phyloP scores from a whole-genome alignment of 1,284 basidiomycete species.

The Inonotus hispidus region DNA sequence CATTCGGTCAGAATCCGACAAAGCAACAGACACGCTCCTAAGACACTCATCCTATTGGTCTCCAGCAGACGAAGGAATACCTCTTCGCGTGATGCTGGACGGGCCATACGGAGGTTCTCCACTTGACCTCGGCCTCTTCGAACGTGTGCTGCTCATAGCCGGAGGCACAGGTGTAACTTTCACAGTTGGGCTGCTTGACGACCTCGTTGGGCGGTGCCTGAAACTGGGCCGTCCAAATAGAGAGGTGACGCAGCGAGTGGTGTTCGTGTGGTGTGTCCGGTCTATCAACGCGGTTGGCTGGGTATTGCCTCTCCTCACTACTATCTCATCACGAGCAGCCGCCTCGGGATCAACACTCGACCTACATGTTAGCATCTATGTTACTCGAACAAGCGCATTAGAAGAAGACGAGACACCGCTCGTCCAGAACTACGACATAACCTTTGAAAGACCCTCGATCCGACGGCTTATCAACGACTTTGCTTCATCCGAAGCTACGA shows the following conservation, averaged over 20 bases:
- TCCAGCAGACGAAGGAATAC: slow-evolving; percentile 21
- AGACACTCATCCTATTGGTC: background rate
- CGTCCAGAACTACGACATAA: slow-evolving; percentile 58
- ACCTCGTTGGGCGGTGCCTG: slow-evolving; percentile 52
- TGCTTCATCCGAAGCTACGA: slow-evolving; percentile 22
- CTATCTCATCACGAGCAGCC: slow-evolving; percentile 44
- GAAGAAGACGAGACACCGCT: slow-evolving; percentile 46
- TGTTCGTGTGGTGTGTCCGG: slow-evolving; percentile 61
- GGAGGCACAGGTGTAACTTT: slow-evolving; percentile 69
- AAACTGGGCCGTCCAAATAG: slow-evolving; percentile 34
- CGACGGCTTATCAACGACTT: slow-evolving; percentile 40
- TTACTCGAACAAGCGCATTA: slow-evolving; percentile 66
- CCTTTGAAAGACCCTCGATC: slow-evolving; percentile 43
- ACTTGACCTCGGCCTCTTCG: slow-evolving; percentile 48
- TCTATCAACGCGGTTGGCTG: slow-evolving; percentile 45
- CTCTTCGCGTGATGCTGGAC: slow-evolving; percentile 52
- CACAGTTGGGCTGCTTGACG: slow-evolving; percentile 58
- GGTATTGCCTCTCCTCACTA: slow-evolving; percentile 34
- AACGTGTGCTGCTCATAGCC: slow-evolving; percentile 56
- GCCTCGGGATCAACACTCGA: slow-evolving; percentile 39
- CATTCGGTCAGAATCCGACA: background rate
- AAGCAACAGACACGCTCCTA: slow-evolving; percentile 1
- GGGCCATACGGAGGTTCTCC: slow-evolving; percentile 63
- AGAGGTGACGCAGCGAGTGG: slow-evolving; percentile 47
- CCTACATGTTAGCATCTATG: slow-evolving; percentile 60